phyloP scores from a whole-genome alignment of 2,329 filamentous ascomycete genomes.

The Beauveria asiatica region DNA sequence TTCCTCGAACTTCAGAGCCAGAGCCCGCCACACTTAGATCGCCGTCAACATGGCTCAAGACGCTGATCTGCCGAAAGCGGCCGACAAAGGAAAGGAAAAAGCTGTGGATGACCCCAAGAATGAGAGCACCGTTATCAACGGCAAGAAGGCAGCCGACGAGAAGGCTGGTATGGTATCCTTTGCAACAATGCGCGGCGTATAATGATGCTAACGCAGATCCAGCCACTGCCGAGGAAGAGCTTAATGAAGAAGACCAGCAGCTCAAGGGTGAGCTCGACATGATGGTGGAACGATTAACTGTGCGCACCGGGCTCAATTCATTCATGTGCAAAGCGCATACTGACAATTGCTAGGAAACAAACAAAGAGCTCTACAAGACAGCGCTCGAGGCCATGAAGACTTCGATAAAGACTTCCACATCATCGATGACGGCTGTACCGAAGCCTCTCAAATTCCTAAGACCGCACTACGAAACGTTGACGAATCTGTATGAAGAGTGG shows the following conservation, averaged over 20 bases:
- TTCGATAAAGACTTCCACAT: constrained; percentile 98
- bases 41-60: constrained; percentile 77
- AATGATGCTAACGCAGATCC: constrained; percentile 15
- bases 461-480: constrained; percentile 88
- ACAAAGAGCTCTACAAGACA: constrained; percentile 80
- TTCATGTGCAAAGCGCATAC: neutral
- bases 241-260: constrained; percentile 96
- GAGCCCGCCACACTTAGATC: constrained; percentile 17
- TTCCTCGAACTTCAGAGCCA: neutral
- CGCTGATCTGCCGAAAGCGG: constrained; percentile 72
- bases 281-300: constrained; percentile 90
- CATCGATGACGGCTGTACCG: constrained; percentile 97
- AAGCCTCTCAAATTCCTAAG: constrained; percentile 97
- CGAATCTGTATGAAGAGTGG: constrained; percentile 86
- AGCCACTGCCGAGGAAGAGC: constrained; percentile 60
- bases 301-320: constrained; percentile 30
- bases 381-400: constrained; percentile 94
- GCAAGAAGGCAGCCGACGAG: constrained; percentile 69
- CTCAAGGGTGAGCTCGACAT: constrained; percentile 97
- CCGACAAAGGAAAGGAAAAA: constrained; percentile 97
- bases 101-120: constrained; percentile 63
- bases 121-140: constrained; percentile 61
- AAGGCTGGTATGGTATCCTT: constrained; percentile 33
- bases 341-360: constrained; percentile 56
- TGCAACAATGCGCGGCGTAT: constrained; percentile 5